Base-by-base conservation (phyloP, 352 stramenopile genomes). In the Achlya hypogyna region DNA sequence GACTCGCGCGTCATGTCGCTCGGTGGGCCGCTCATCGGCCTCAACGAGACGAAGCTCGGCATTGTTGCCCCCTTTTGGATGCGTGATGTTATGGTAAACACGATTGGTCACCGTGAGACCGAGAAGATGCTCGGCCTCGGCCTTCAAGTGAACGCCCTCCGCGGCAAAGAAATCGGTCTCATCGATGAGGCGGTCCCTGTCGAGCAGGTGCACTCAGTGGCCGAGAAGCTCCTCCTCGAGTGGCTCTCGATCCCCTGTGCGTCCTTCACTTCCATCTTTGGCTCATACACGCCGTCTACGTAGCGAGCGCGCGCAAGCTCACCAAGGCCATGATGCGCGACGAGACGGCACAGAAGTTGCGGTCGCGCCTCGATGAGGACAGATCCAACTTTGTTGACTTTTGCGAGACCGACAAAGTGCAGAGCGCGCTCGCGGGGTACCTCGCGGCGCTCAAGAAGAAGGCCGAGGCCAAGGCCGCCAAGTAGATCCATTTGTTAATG, bases 1-100 rank as follows among this genome's bases (percentile, higher is more conserved):
- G 93, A 98, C 79, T 98, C 96, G 74, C 86, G 95, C 23, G 76
- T 98, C 62, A 97, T 98, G 88, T 82, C 87, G n/a, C 76, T 70
- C 10, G 85, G 82, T 14, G 88, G 91, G 58, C 77, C 81, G n/a
- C 79, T 86, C 34, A 98, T 98, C 70, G 94, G 94, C 12, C 76
- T 98, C 34, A 98, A 98, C 70, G 94, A 98, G 78, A 96, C 90
- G 6, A 81, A 96, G 68, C 71, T 98, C 32, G 94, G 95, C 35
- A 97, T 98, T 51, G 84, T 92, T 38, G 87, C 84, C 18, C 79
- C 83, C 4, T 87, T 78, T 58, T 93, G 86, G 84, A 89, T 93
- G 53, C 78, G 78, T 25, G 79, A 88, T 56, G 87, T 81, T 32
- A 91, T 93, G 67, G 74, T 91, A 51, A 93, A 93, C 72, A 91